Conservation (phyloP, 2,329 filamentous ascomycete species). For the Mycocentrospora acerina region DNA sequence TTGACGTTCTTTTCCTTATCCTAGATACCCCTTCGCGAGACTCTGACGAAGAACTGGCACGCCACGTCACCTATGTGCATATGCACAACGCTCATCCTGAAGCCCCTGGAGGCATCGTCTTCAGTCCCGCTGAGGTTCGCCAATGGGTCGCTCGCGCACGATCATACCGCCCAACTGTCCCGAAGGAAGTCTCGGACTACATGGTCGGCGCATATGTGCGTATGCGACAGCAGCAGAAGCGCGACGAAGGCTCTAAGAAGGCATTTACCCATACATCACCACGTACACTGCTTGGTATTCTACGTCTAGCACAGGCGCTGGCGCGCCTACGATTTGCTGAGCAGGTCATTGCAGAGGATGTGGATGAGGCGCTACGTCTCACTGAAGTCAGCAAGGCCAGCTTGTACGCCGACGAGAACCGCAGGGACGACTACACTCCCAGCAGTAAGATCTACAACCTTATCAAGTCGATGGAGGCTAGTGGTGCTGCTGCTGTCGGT, state of each 20-base stretch:
- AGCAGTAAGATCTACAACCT: slow-evolving; percentile 94
- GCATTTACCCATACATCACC: slow-evolving; percentile 93
- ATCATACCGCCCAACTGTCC: slow-evolving; percentile 83
- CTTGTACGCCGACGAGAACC: slow-evolving; percentile 69
- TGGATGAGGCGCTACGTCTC: slow-evolving; percentile 89
- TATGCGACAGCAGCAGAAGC: slow-evolving; percentile 87
- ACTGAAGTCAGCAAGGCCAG: slow-evolving; percentile 93
- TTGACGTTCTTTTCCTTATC: slow-evolving; percentile 95
- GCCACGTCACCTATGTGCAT: slow-evolving; percentile 94
- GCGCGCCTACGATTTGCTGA: slow-evolving; percentile 88
- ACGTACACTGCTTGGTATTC: slow-evolving; percentile 86
- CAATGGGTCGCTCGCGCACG: slow-evolving; percentile 94
- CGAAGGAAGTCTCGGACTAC: slow-evolving; percentile 86
- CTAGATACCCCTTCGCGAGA: slow-evolving; percentile 92
- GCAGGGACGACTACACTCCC: slow-evolving; percentile 68
- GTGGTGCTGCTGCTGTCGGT: slow-evolving; percentile 76
- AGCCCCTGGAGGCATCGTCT: slow-evolving; percentile 66
- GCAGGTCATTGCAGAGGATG: slow-evolving; percentile 84
- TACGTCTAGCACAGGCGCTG: slow-evolving; percentile 90
- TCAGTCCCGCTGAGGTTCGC: slow-evolving; percentile 88
- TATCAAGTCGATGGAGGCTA: slow-evolving; percentile 83
- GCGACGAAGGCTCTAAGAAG: slow-evolving; percentile 86
- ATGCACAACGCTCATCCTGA: slow-evolving; percentile 96
- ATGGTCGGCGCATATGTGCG: slow-evolving; percentile 96
- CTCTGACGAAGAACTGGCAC: slow-evolving; percentile 86